Evolutionary conservation across 768 basidiomycete species (phyloP).

Genomic region (Crassisporium funariophilum): DNA sequence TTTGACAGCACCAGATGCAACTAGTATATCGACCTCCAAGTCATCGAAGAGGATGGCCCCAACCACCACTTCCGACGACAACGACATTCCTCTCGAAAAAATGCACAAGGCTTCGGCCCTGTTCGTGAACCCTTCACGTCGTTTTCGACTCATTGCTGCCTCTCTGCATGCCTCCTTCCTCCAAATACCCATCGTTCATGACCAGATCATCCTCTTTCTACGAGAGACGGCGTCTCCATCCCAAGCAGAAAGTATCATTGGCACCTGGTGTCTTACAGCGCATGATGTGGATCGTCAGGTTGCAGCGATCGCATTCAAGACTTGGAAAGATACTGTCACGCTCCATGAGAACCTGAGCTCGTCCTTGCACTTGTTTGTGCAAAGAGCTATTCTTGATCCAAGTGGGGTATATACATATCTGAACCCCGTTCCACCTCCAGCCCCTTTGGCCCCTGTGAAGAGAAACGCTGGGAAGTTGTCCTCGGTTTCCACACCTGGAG

Average conservation of each 20-base stretch:
- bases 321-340: conserved; percentile 51
- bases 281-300: conserved; percentile 75
- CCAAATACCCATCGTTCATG: conserved; percentile 47
- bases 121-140: conserved; percentile 77
- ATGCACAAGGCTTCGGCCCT: conserved; percentile 86
- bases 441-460: conserved; percentile 31
- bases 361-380: conserved; percentile 53
- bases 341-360: conserved; percentile 30
- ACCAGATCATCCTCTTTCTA: conserved; percentile 53
- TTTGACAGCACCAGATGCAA: no score
- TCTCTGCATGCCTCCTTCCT: conserved; percentile 68
- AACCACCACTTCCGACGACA: no score
- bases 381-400: conserved; percentile 63
- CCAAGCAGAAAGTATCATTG: conserved; percentile 60
- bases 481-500: conserved; percentile 22
- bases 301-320: conserved; percentile 45
- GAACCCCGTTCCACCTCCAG: conserved; percentile 60
- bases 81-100: no score
- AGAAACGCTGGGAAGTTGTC: conserved; percentile 29
- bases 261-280: conserved; percentile 72
- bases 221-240: conserved; percentile 47
- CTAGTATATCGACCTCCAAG: no score
- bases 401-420: conserved; percentile 56
- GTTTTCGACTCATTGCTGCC: conserved; percentile 64
- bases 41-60: no score